phyloP scores from a whole-genome alignment of 768 basidiomycete genomes.

The Lyophyllum decastes region DNA sequence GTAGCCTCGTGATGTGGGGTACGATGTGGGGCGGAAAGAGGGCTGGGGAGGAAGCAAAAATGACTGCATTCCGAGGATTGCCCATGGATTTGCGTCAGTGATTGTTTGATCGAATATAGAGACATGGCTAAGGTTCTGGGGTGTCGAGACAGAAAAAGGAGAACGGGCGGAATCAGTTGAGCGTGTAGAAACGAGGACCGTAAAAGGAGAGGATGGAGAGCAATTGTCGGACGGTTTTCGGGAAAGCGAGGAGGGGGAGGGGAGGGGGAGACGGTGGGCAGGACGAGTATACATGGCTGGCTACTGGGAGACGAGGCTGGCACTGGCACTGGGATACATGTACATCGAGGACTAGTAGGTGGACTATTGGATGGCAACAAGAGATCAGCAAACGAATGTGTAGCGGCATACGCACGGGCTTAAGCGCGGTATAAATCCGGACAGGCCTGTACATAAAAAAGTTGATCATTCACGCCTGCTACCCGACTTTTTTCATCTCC shows the following conservation, averaged over 20 bases:
- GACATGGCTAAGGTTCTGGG: background rate
- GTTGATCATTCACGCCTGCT: slow-evolving; percentile 20
- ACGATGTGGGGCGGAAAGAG: slow-evolving; percentile 14
- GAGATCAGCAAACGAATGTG: slow-evolving; percentile 7
- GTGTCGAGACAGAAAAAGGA: background rate
- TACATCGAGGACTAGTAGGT: background rate
- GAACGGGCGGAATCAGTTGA: background rate
- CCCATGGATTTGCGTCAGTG: slow-evolving; percentile 10
- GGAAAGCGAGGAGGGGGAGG: background rate
- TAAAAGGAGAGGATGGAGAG: slow-evolving; percentile 9
- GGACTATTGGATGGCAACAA: background rate
- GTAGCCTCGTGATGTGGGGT: slow-evolving; percentile 24
- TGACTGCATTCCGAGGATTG: slow-evolving; percentile 25
- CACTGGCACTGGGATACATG: background rate
- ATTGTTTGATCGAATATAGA: slow-evolving; percentile 6
- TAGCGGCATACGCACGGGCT: slow-evolving; percentile 12
- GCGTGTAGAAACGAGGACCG: slow-evolving; percentile 18
- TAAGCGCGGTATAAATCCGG: slow-evolving; percentile 34
- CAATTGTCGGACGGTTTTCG: slow-evolving; percentile 21
- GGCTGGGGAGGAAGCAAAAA: slow-evolving; percentile 8
- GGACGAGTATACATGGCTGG: background rate
- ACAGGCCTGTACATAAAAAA: slow-evolving; percentile 23
- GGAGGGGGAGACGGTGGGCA: background rate
- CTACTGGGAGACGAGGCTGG: background rate
- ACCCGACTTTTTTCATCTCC: slow-evolving; percentile 16